A percentile compares a stretch with the other conserved stretches of the same genome.
These are phyloP conservation scores for Begonia peltatifolia DNA, from an alignment of 306 rosid species.

Conservation along the genomic window DNA sequence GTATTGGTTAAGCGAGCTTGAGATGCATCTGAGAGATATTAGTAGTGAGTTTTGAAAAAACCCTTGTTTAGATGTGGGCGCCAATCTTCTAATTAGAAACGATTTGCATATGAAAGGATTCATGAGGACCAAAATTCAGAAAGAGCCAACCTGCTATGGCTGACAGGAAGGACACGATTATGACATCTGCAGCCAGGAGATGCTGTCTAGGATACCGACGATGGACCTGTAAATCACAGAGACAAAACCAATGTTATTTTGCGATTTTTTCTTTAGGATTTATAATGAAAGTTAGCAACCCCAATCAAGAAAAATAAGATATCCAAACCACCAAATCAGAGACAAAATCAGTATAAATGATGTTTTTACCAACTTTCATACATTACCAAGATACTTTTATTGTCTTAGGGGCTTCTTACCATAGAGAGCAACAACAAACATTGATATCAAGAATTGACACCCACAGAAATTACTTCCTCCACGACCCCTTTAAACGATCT, in stretches of 20 bases:
- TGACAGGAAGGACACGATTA: no score
- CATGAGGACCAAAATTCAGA: neutral
- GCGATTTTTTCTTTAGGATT: no score
- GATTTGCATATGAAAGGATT: neutral
- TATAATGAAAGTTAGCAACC: neutral
- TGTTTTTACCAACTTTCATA: neutral
- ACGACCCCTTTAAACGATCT: conserved; percentile 1
- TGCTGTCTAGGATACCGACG: no score
- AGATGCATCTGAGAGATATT: conserved; percentile 2
- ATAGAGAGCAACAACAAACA: conserved; percentile 21
- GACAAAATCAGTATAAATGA: neutral
- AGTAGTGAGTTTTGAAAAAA: neutral
- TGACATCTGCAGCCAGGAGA: no score
- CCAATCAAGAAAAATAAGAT: neutral
- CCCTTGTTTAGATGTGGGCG: neutral
- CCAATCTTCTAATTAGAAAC: neutral
- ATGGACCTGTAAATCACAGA: no score
- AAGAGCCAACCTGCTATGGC: neutral
- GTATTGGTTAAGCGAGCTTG: neutral
- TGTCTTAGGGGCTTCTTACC: no score
- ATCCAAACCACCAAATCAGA: neutral
- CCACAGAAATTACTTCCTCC: conserved; percentile 23
- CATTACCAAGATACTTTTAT: neutral
- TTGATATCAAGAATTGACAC: conserved; percentile 14
- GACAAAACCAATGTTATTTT: no score